phyloP scores from a whole-genome alignment of 208 protist species.

The Herpetomonas tarakana region DNA sequence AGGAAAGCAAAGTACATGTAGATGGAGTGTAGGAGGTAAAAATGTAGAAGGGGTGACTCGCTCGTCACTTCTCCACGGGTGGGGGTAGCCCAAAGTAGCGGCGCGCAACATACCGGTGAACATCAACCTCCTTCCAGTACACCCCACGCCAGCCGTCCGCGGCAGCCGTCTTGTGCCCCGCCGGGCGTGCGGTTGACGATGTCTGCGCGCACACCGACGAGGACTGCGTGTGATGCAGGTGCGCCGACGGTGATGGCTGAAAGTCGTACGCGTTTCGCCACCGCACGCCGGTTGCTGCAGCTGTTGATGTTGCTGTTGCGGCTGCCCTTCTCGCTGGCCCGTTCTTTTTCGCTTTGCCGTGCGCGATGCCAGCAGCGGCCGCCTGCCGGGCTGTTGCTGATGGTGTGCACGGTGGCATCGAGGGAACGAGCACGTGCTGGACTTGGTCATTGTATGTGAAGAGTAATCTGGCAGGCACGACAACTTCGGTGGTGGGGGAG shows the following conservation, averaged over 20 bases:
- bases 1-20: too few species aligned
- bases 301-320: not conserved
- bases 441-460: not conserved
- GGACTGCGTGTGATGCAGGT: conserved; percentile 13
- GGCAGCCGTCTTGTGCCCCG: not conserved
- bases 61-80: conserved; percentile 36
- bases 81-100: conserved; percentile 60
- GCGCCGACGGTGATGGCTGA: conserved; percentile 43
- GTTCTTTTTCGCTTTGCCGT: conserved; percentile 6
- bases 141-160: conserved; percentile 46
- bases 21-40: too few species aligned
- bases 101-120: conserved; percentile 75
- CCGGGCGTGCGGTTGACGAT: conserved; percentile 14
- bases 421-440: not conserved
- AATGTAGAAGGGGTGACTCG: too few species aligned
- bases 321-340: not conserved
- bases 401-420: not conserved
- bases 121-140: conserved; percentile 76
- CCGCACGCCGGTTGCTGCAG: not conserved
- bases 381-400: too few species aligned
- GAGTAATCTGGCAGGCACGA: not conserved
- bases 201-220: conserved; percentile 9
- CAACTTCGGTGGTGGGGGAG: not conserved
- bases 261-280: conserved; percentile 59
- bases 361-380: too few species aligned